Conservation (phyloP, 2,329 filamentous ascomycete genomes). For the Hymenoscyphus linearis region DNA sequence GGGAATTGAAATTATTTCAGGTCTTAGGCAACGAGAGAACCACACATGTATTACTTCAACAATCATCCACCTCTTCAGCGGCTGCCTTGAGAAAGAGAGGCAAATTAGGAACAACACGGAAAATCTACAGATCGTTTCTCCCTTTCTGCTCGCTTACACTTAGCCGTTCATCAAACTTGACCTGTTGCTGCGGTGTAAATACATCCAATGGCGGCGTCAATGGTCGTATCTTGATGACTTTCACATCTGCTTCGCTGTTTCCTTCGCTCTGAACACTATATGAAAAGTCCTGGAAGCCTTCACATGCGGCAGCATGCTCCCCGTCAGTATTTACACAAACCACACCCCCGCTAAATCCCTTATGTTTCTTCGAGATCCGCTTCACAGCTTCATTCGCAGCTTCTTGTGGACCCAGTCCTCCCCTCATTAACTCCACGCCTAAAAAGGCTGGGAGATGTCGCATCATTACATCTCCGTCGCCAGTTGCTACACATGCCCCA, state of each 20-base stretch:
- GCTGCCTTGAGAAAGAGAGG: not conserved
- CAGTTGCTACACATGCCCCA: conserved; percentile 3
- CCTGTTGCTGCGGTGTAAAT: not conserved
- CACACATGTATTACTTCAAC: not conserved
- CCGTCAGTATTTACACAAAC: not conserved
- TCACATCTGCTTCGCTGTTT: not conserved
- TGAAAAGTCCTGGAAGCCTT: not conserved
- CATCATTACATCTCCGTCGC: conserved; percentile 4
- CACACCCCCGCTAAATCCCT: not conserved
- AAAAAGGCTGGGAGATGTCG: not conserved
- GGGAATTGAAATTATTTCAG: not conserved
- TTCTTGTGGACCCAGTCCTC: not conserved
- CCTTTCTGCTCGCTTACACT: not conserved
- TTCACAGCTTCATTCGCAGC: not conserved
- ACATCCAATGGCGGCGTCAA: not conserved
- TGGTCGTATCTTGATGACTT: not conserved
- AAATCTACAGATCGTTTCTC: not conserved
- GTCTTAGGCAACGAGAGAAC: not conserved
- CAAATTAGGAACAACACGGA: not conserved
- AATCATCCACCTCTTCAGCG: not conserved
- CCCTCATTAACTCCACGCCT: not conserved
- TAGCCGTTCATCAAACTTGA: not conserved
- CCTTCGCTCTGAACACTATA: conserved; percentile 1
- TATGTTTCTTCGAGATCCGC: not conserved
- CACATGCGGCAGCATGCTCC: not conserved